Evolutionary conservation across 768 basidiomycete species (phyloP).

Genomic region (Leccinellum albellum): DNA sequence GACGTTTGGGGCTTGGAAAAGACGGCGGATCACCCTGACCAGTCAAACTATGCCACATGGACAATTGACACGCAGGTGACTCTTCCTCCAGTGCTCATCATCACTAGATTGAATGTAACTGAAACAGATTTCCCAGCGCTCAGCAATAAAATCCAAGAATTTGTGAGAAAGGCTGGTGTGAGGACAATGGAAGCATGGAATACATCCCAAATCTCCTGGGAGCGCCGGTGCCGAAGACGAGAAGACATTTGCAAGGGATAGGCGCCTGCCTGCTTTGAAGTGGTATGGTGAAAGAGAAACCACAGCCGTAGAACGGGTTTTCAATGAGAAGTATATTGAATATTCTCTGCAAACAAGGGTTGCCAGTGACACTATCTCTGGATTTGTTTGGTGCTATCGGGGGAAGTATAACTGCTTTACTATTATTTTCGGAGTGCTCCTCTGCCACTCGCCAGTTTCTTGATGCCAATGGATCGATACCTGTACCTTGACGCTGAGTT

Average conservation of each 20-base stretch:
- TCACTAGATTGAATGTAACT: conserved; percentile 39
- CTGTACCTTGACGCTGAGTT: neutral
- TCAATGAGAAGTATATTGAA: conserved; percentile 42
- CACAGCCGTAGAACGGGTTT: conserved; percentile 37
- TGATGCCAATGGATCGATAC: neutral
- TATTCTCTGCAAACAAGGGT: neutral
- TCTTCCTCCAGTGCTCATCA: conserved; percentile 32
- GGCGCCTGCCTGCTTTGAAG: conserved; percentile 41
- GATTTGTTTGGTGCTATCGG: conserved; percentile 2
- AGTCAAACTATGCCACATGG: conserved; percentile 39
- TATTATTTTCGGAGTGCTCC: neutral
- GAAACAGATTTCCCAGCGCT: conserved; percentile 31
- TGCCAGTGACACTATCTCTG: neutral
- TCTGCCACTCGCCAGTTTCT: neutral
- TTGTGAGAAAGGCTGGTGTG: conserved; percentile 32
- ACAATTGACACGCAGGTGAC: conserved; percentile 33
- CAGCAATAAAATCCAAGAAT: conserved; percentile 30
- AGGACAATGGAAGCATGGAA: conserved; percentile 38
- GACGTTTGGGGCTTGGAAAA: conserved; percentile 15
- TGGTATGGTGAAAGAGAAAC: conserved; percentile 43
- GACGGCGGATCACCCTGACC: neutral
- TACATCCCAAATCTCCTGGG: conserved; percentile 32
- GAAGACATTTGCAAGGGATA: conserved; percentile 28
- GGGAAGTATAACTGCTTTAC: too few species aligned
- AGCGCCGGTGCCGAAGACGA: conserved; percentile 27